Evolutionary conservation across 2,329 filamentous ascomycete genomes (phyloP).

Genomic region (Colletotrichum navitas): DNA sequence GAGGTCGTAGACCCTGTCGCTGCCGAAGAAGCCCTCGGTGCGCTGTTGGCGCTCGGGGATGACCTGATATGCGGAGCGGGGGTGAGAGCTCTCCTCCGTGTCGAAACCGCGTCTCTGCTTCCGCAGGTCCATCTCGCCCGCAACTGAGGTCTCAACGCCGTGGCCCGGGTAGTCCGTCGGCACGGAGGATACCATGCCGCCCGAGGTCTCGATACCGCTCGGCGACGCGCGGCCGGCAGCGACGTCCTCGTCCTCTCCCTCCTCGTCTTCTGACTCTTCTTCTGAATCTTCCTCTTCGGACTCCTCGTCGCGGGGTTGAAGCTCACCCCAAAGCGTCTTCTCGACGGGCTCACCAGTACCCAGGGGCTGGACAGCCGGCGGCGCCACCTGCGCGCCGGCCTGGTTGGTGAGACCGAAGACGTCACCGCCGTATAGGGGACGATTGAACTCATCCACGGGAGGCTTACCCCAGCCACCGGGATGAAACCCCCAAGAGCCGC

Average conservation of each 20-base stretch:
- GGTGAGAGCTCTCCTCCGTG: slow-evolving; percentile 82
- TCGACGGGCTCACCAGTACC: slow-evolving; percentile 82
- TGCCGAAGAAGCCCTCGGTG: slow-evolving; percentile 94
- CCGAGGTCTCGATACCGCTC: slow-evolving; percentile 82
- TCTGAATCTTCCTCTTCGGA: slow-evolving; percentile 80
- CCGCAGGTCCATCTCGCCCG: slow-evolving; percentile 90
- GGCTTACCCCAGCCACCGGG: slow-evolving; percentile 97
- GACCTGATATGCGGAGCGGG: slow-evolving; percentile 87
- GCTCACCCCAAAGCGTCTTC: slow-evolving; percentile 89
- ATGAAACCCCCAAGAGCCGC: slow-evolving; percentile 93
- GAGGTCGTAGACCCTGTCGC: slow-evolving; percentile 93
- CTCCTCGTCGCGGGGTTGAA: slow-evolving; percentile 84
- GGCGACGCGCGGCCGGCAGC: slow-evolving; percentile 78
- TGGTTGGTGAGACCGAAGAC: slow-evolving; percentile 82
- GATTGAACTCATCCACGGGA: slow-evolving; percentile 92
- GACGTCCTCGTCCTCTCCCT: slow-evolving; percentile 72
- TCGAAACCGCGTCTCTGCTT: slow-evolving; percentile 89
- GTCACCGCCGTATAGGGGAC: slow-evolving; percentile 92
- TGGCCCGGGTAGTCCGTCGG: slow-evolving; percentile 82
- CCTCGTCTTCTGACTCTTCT: slow-evolving; percentile 78
- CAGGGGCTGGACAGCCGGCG: slow-evolving; percentile 51
- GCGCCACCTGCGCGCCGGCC: slow-evolving; percentile 51
- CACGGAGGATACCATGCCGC: slow-evolving; percentile 82
- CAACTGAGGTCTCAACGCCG: slow-evolving; percentile 78
- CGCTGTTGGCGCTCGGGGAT: slow-evolving; percentile 89